Conservation (phyloP, 768 basidiomycete species). For the Mycena sanguinolenta region DNA sequence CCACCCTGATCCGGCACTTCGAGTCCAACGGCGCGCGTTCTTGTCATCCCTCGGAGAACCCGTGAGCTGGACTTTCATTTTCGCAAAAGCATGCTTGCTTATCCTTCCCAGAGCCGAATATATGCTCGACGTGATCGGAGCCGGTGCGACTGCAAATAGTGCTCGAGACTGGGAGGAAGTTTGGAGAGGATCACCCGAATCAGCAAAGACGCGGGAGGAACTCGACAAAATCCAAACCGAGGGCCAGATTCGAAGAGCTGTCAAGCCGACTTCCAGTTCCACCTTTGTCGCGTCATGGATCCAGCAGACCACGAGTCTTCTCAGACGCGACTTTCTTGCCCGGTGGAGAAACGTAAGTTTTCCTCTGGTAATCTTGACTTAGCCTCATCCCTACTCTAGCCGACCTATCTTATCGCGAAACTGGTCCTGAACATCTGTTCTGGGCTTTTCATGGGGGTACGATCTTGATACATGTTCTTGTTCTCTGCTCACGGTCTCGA, state of each 20-base stretch:
- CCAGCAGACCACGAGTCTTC: conserved; percentile 59
- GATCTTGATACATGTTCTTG: not conserved
- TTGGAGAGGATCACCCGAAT: conserved; percentile 70
- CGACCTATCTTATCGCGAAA: conserved; percentile 73
- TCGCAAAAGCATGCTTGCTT: not conserved
- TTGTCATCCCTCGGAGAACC: conserved; percentile 79
- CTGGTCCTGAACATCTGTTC: conserved; percentile 64
- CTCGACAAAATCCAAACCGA: conserved; percentile 63
- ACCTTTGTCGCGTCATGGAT: conserved; percentile 68
- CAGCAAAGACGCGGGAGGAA: conserved; percentile 48
- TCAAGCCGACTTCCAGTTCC: conserved; percentile 52
- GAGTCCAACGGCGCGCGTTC: conserved; percentile 72
- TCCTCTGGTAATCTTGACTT: not conserved
- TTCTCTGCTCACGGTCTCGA: conserved; percentile 1
- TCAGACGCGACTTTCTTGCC: conserved; percentile 57
- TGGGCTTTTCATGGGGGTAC: conserved; percentile 65
- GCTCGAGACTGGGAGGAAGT: conserved; percentile 66
- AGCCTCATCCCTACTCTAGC: conserved; percentile 37
- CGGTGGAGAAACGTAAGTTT: conserved; percentile 61
- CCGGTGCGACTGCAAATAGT: conserved; percentile 73
- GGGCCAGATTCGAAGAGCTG: conserved; percentile 56
- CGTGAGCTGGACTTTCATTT: conserved; percentile 55
- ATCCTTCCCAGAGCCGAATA: conserved; percentile 62
- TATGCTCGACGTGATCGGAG: conserved; percentile 83
- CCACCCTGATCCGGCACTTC: conserved; percentile 79